Conservation (phyloP, 495 filamentous ascomycete genomes). For the Aspergillus kassunensis region DNA sequence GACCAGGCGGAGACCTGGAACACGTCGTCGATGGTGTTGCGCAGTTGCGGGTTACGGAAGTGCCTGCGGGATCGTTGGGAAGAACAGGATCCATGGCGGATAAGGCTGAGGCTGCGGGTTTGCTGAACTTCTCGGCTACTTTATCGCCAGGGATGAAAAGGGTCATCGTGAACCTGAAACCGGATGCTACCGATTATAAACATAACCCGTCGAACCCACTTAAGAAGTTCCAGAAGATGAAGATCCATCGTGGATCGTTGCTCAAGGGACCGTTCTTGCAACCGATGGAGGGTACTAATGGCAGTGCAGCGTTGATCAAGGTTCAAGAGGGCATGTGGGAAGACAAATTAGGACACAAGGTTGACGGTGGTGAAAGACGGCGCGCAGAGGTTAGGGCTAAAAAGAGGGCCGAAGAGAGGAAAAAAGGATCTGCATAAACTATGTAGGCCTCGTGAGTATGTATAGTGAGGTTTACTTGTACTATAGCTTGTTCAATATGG, state of each 20-base stretch:
- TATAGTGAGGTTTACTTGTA: constrained; percentile 6
- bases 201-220: constrained; percentile 31
- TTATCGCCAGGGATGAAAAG: constrained; percentile 53
- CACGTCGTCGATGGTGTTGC: constrained; percentile 70
- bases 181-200: constrained; percentile 44
- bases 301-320: constrained; percentile 57
- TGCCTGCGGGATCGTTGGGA: constrained; percentile 29
- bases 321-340: constrained; percentile 89
- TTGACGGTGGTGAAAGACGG: constrained; percentile 94
- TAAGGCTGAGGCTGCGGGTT: constrained; percentile 1
- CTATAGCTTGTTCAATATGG: constrained; percentile 11
- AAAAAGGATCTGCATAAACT: constrained; percentile 30
- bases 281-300: constrained; percentile 57
- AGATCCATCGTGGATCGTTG: constrained; percentile 56
- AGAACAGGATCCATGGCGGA: neutral
- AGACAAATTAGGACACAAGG: constrained; percentile 74
- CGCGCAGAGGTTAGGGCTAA: constrained; percentile 76
- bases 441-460: neutral
- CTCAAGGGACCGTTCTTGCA: constrained; percentile 70
- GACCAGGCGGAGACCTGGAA: constrained; percentile 72
- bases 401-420: constrained; percentile 49
- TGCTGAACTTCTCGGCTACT: constrained; percentile 34
- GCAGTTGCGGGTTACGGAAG: constrained; percentile 63
- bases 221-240: constrained; percentile 58
- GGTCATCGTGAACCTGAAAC: constrained; percentile 69